Conservation (phyloP, 768 basidiomycete genomes). For the Hygrocybe coccinea region DNA sequence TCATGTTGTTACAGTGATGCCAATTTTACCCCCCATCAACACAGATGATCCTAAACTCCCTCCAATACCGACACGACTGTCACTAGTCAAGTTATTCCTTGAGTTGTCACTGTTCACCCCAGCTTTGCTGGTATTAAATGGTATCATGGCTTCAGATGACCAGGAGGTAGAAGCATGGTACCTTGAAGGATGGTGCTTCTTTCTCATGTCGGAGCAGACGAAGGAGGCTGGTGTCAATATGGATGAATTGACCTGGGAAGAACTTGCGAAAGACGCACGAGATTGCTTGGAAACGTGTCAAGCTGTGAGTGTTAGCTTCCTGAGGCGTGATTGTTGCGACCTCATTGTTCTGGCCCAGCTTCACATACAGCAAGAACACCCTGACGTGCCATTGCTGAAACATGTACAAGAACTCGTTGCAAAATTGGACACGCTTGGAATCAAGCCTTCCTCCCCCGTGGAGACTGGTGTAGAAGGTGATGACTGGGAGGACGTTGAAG, state of each 20-base stretch:
- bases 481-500: constrained; percentile 59
- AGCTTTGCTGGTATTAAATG: constrained; percentile 72
- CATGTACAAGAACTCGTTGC: constrained; percentile 71
- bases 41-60: constrained; percentile 66
- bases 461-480: constrained; percentile 51
- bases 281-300: constrained; percentile 83
- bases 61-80: constrained; percentile 63
- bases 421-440: constrained; percentile 61
- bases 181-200: constrained; percentile 92
- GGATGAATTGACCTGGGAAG: constrained; percentile 63
- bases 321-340: neutral
- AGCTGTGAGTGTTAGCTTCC: constrained; percentile 45
- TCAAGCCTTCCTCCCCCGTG: constrained; percentile 50
- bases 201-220: constrained; percentile 70
- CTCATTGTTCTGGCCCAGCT: constrained; percentile 41
- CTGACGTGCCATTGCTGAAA: constrained; percentile 69
- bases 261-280: constrained; percentile 71
- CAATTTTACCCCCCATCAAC: neutral
- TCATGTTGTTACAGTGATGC: neutral
- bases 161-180: constrained; percentile 91
- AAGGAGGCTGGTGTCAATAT: constrained; percentile 48
- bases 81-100: constrained; percentile 76
- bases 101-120: constrained; percentile 68
- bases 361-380: constrained; percentile 64
- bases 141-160: constrained; percentile 75